Evolutionary conservation across 1,284 basidiomycete genomes (phyloP).

Genomic region (Porodaedalea pini): DNA sequence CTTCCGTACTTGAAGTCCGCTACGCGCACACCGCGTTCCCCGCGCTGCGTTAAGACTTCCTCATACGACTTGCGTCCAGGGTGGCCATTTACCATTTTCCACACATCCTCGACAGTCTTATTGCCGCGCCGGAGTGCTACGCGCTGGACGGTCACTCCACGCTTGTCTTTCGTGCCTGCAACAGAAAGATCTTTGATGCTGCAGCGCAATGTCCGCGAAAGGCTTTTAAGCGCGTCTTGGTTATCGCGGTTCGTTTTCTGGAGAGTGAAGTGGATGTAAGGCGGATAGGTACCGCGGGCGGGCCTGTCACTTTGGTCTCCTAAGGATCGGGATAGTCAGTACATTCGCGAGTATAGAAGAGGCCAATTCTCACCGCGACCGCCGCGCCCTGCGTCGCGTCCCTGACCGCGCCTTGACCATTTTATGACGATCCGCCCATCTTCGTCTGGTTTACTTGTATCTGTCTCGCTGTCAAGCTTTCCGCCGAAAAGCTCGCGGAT

Average conservation of each 20-base stretch:
- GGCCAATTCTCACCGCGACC: constrained; percentile 35
- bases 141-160: constrained; percentile 92
- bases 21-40: constrained; percentile 88
- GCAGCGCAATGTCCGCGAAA: constrained; percentile 75
- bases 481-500: constrained; percentile 82
- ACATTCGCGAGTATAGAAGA: not conserved
- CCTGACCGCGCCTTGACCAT: constrained; percentile 57
- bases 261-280: constrained; percentile 94
- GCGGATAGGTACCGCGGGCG: constrained; percentile 66
- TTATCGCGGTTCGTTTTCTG: constrained; percentile 99
- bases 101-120: constrained; percentile 81
- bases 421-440: constrained; percentile 70
- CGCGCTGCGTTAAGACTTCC: constrained; percentile 64
- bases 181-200: constrained; percentile 80
- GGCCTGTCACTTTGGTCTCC: constrained; percentile 39
- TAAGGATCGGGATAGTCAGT: constrained; percentile 11
- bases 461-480: constrained; percentile 80
- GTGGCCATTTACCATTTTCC: constrained; percentile 73
- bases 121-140: constrained; percentile 80
- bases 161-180: constrained; percentile 98
- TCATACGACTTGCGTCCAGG: constrained; percentile 53
- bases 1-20: constrained; percentile 86
- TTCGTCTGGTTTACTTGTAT: constrained; percentile 52
- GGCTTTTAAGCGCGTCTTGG: constrained; percentile 84
- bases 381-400: constrained; percentile 42